phyloP scores from a whole-genome alignment of 768 basidiomycete genomes.

The Agrocybe pediades region DNA sequence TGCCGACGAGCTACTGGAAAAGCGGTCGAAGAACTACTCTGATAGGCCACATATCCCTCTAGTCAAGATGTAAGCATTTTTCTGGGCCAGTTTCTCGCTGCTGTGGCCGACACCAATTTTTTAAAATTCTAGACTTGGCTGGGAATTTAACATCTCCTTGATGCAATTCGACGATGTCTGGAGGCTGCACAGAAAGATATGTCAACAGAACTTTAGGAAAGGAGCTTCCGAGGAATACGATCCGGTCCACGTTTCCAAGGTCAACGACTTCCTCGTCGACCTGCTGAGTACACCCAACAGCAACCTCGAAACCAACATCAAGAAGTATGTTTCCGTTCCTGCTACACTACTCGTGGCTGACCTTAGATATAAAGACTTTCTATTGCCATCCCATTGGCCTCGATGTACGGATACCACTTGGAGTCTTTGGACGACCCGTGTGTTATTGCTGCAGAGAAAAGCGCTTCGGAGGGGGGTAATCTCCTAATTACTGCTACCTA shows the following conservation, averaged over 20 bases:
- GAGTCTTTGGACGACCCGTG: constrained; percentile 16
- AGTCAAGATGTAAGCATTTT: constrained; percentile 2
- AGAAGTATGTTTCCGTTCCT: neutral
- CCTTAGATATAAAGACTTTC: constrained; percentile 6
- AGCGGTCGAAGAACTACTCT: constrained; percentile 3
- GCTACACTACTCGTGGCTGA: neutral
- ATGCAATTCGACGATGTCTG: constrained; percentile 34
- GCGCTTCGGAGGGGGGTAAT: neutral
- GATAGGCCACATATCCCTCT: constrained; percentile 4
- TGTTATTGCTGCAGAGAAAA: constrained; percentile 13
- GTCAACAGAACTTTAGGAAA: constrained; percentile 33
- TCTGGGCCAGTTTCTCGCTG: neutral
- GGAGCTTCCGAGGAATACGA: constrained; percentile 26
- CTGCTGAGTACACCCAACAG: constrained; percentile 16
- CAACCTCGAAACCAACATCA: neutral
- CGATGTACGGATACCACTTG: constrained; percentile 19
- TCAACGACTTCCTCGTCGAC: constrained; percentile 29
- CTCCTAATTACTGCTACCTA: constrained; percentile 9
- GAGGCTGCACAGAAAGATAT: constrained; percentile 35
- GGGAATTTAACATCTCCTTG: constrained; percentile 34
- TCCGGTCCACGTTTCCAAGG: constrained; percentile 25
- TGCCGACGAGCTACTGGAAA: constrained; percentile 8
- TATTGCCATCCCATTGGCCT: constrained; percentile 12
- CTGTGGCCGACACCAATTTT: no score
- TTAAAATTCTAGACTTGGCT: constrained; percentile 35